Evolutionary conservation across 306 rosid genomes (phyloP).

Genomic region (Delonix regia): DNA sequence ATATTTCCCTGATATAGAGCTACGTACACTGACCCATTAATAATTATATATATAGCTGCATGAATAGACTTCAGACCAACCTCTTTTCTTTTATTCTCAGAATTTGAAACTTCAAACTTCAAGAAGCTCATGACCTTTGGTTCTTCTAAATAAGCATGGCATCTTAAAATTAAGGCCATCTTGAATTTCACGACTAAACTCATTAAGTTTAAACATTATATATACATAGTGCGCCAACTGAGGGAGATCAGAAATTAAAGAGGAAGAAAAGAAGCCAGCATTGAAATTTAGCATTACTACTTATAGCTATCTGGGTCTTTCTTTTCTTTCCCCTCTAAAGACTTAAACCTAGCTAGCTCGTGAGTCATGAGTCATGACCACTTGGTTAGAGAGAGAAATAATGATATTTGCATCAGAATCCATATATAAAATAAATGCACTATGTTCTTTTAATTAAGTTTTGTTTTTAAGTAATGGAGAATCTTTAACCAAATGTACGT

Average conservation of each 20-base stretch:
- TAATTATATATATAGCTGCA: too few species aligned
- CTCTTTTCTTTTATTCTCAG: too few species aligned
- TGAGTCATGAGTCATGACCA: slow-evolving; percentile 13
- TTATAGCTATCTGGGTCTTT: not conserved
- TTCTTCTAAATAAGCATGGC: not conserved
- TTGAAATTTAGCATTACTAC: slow-evolving; percentile 23
- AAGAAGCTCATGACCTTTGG: slow-evolving; percentile 19
- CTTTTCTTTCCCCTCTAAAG: slow-evolving; percentile 14
- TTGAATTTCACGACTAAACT: not conserved
- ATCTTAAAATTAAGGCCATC: slow-evolving; percentile 21
- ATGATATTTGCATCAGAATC: slow-evolving; percentile 65
- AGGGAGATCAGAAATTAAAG: too few species aligned
- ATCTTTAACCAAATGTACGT: slow-evolving; percentile 57
- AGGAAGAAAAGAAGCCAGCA: slow-evolving; percentile 2
- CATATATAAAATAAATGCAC: slow-evolving; percentile 46
- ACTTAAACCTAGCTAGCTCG: slow-evolving; percentile 35
- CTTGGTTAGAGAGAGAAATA: slow-evolving; percentile 37
- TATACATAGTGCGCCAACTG: slow-evolving; percentile 28
- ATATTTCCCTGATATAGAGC: too few species aligned
- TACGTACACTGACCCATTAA: too few species aligned
- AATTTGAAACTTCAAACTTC: too few species aligned
- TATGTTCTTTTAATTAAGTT: slow-evolving; percentile 34
- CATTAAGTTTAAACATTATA: not conserved
- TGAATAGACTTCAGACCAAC: too few species aligned
- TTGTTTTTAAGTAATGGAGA: slow-evolving; percentile 48